phyloP scores from a whole-genome alignment of 805 yeast genomes.

The Saturnispora mendoncae region DNA sequence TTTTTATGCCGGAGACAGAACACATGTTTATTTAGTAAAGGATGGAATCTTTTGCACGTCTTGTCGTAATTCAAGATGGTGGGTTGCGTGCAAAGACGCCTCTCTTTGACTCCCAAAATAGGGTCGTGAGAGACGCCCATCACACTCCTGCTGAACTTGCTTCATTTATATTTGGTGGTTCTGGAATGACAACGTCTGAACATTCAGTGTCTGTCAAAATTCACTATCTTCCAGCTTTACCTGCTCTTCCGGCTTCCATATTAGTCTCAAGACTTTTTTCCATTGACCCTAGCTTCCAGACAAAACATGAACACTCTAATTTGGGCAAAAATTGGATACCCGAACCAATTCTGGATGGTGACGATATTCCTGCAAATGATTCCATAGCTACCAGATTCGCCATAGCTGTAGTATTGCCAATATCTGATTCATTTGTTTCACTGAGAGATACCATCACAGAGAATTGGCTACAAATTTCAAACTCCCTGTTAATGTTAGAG shows the following conservation, averaged over 20 bases:
- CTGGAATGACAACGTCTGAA: constrained; percentile 43
- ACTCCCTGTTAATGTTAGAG: constrained; percentile 33
- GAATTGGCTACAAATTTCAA: constrained; percentile 42
- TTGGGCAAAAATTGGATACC: constrained; percentile 34
- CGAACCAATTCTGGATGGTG: constrained; percentile 30
- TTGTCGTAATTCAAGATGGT: constrained; percentile 39
- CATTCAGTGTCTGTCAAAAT: constrained; percentile 36
- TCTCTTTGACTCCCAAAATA: constrained; percentile 35
- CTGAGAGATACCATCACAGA: constrained; percentile 36
- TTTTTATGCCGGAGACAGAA: too few species aligned
- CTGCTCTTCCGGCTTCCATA: constrained; percentile 31
- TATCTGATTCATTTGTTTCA: constrained; percentile 22
- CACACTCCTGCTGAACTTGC: constrained; percentile 39
- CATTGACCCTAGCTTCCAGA: constrained; percentile 20
- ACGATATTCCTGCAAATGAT: constrained; percentile 19
- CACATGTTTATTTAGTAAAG: background rate
- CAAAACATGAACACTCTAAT: constrained; percentile 7
- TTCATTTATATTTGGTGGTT: constrained; percentile 47
- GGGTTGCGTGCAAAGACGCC: constrained; percentile 43
- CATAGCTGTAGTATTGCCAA: constrained; percentile 41
- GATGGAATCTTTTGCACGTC: constrained; percentile 7
- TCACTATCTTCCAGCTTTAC: constrained; percentile 38
- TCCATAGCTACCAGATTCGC: constrained; percentile 31
- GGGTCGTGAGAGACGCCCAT: constrained; percentile 26
- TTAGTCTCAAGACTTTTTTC: constrained; percentile 39